These are phyloP conservation scores for Closterium sp. DNA, from an alignment of 139 green algal genomes.

Conservation along the genomic window DNA sequence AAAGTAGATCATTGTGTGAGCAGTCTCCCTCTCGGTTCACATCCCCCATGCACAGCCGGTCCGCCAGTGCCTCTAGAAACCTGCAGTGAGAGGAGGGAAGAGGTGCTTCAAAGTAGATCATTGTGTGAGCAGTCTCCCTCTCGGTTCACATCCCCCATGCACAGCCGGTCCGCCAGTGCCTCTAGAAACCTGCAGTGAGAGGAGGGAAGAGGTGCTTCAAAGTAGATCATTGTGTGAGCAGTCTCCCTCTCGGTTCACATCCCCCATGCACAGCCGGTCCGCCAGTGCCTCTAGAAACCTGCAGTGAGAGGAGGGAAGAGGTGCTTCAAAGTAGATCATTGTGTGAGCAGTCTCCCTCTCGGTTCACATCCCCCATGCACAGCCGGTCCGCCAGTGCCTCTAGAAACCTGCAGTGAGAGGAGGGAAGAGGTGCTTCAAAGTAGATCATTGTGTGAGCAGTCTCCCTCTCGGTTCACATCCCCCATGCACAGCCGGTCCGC, in stretches of 20 bases:
- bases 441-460: neutral
- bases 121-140: constrained; percentile 61
- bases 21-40: constrained; percentile 73
- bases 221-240: neutral
- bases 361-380: constrained; percentile 79
- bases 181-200: constrained; percentile 40
- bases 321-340: too few relatives aligned
- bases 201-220: too few relatives aligned
- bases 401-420: constrained; percentile 31
- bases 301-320: neutral
- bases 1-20: neutral
- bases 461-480: constrained; percentile 80
- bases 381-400: constrained; percentile 64
- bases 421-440: too few relatives aligned
- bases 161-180: constrained; percentile 68
- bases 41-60: constrained; percentile 74
- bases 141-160: constrained; percentile 76
- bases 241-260: constrained; percentile 79
- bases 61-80: constrained; percentile 60
- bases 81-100: neutral
- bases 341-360: constrained; percentile 62
- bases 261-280: constrained; percentile 70
- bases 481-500: constrained; percentile 73
- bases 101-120: too few relatives aligned
- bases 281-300: constrained; percentile 60